Evolutionary conservation across 164 flowering plant species (phyloP), one percentile per base, ranked within the genome.

Genomic region (Aristolochia californica): DNA sequence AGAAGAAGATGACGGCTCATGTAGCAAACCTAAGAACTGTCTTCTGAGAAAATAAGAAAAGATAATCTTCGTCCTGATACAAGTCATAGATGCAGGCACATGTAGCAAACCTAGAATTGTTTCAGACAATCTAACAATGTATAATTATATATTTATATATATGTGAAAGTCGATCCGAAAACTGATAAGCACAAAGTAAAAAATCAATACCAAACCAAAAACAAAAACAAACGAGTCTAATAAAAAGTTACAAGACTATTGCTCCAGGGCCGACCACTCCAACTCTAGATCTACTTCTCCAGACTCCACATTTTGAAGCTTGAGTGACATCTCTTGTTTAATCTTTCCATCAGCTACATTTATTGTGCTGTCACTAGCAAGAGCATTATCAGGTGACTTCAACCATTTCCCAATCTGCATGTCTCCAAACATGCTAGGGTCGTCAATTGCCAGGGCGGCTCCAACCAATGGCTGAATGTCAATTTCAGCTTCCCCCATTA

Each of bases 341-440:
- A 91, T 88, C 66, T 72, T 91, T 48, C 95, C 97, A 60, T 82
- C 93, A 5, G 82, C 62, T 21, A 91, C 89, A 73, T 83, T 82
- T 43, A 91, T 79, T 10, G 67, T 82, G 81, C 98, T 91, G 67
- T 91, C 98, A 5, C 74, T 77, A 22, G 78, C 20, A 45, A 91
- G 87, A 40, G 94, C 89, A 57, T 91, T 91, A 70, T 91, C 97
- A 23, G 75, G 54, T 4, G 98, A 84, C 66, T 87, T 87, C 67
- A 91, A 77, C 98, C 98, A 91, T 62, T 91, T 91, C 14, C 98
- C 98, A n/a, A 91, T 88, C 74, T 88, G 98, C 87, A 91, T 91
- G 69, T 91, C 69, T 20, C 68, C 80, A 66, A 80, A 85, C 87
- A 83, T 79, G 57, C 83, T 83, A 4, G 84, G 80, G 62, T 88